Conservation (phyloP, 2,329 filamentous ascomycete genomes). For the Talaromyces sp. region DNA sequence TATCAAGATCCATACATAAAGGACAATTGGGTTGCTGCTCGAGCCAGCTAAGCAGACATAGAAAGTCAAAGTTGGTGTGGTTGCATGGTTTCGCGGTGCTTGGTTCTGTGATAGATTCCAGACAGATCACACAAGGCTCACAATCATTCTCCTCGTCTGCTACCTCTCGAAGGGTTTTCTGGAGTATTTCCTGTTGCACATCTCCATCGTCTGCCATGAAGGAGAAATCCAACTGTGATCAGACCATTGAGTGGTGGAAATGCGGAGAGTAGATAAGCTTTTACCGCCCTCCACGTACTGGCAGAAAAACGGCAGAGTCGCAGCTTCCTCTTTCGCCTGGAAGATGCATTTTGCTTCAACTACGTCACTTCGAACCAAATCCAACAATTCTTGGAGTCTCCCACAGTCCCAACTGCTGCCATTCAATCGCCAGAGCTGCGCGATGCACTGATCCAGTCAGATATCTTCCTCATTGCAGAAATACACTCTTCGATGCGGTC, state of each 20-base stretch:
- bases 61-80: conserved; percentile 80
- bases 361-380: background rate
- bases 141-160: conserved; percentile 35
- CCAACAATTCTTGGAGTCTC: background rate
- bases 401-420: background rate
- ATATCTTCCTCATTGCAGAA: background rate
- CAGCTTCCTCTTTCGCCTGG: background rate
- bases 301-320: conserved; percentile 15
- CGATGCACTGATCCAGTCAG: conserved; percentile 10
- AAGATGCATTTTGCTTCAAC: background rate
- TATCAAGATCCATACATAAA: conserved; percentile 62
- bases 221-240: background rate
- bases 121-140: conserved; percentile 81
- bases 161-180: conserved; percentile 50
- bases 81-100: conserved; percentile 75
- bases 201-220: conserved; percentile 45
- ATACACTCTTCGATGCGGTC: conserved; percentile 32
- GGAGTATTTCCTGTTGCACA: conserved; percentile 47
- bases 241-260: background rate
- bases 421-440: background rate
- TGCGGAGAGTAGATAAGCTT: background rate
- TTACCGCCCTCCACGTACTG: conserved; percentile 13
- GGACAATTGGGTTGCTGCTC: conserved; percentile 73
- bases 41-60: conserved; percentile 83
- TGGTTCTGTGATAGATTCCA: conserved; percentile 72